A percentile compares a stretch with the other conserved stretches of the same genome.
Evolutionary conservation across 331 rosid species (phyloP).

Genomic region (Spiraea crenata): DNA sequence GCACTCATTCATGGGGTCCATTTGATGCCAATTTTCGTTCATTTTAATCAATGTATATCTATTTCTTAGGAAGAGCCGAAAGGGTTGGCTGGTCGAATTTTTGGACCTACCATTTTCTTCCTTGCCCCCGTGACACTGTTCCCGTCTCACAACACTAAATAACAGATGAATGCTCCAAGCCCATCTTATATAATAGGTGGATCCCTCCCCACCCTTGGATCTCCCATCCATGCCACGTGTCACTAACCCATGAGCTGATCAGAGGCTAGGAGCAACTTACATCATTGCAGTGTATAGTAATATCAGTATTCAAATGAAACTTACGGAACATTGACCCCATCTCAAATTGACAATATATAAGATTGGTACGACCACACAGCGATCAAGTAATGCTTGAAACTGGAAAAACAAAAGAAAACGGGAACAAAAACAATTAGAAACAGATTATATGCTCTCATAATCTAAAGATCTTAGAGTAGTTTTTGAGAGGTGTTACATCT

Average conservation of each 20-base stretch:
- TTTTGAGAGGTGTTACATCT: too few species aligned
- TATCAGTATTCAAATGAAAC: background rate
- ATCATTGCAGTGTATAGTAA: background rate
- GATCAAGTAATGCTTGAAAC: too few species aligned
- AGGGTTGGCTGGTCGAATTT: slow-evolving; percentile 11
- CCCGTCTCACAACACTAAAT: background rate
- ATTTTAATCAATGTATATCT: background rate
- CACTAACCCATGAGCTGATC: background rate
- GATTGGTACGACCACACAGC: too few species aligned
- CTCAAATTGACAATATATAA: too few species aligned
- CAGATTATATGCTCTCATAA: too few species aligned
- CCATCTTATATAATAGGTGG: background rate
- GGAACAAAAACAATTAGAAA: too few species aligned
- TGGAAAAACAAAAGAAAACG: too few species aligned
- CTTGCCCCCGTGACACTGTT: background rate
- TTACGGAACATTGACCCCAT: background rate
- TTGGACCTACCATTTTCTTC: slow-evolving; percentile 8
- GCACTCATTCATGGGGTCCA: slow-evolving; percentile 6
- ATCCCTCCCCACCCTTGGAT: background rate
- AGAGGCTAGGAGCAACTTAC: too few species aligned
- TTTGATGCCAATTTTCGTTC: slow-evolving; percentile 1
- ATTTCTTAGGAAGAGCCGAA: slow-evolving; percentile 12
- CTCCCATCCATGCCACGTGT: slow-evolving; percentile 4
- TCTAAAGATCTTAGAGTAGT: too few species aligned
- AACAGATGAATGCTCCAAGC: slow-evolving; percentile 5